Evolutionary conservation across 768 basidiomycete genomes (phyloP), one percentile per base, ranked within the genome.

Genomic region (Pseudohyphozyma bogoriensis): DNA sequence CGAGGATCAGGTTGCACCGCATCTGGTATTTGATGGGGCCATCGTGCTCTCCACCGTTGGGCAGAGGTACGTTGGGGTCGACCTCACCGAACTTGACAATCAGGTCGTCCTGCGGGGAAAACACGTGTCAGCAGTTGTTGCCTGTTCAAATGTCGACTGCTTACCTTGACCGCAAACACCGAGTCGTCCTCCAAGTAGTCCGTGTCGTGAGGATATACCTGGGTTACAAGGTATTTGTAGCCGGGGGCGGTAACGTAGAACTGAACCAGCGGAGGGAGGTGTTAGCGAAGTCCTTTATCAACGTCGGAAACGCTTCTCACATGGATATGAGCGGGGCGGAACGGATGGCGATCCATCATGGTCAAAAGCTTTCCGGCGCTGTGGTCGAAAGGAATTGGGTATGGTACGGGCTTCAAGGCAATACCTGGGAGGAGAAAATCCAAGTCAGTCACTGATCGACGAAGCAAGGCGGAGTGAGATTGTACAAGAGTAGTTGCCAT

Each of bases 161-260:
- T 33, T 39, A 55, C 59, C 64, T 68, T 71, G 57, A 70, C 68
- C 11, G 69, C 69, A 33, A 71, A 70, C 22, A 69, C 68, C n/a
- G 67, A 56, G 28, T 72, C 71, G 50, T 67, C 68, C 20, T 67
- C 56, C 32, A 72, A 55, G 54, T 70, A 72, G 22, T 68, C 53
- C 46, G 56, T 64, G 16, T 63, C 58, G 28, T 60, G 40, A 37
- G 66, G 60, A 35, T 67, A 72, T n/a, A 72, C 46, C 39, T 72
- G 71, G 0, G 69, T 70, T 8, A 72, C 63, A 20, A 72, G 66
- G 3, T 60, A 56, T 50, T 69, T 65, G 65, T 68, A 58, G 26
- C 68, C 69, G 0, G 44, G 42, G 0, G 66, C 66, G 20, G 60
- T 32, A 39, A 66, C 62, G 51, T 56, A 63, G 61, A 68, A 71